Base-by-base conservation (phyloP, 2,329 filamentous ascomycete genomes). In the Alternaria incomplexa region DNA sequence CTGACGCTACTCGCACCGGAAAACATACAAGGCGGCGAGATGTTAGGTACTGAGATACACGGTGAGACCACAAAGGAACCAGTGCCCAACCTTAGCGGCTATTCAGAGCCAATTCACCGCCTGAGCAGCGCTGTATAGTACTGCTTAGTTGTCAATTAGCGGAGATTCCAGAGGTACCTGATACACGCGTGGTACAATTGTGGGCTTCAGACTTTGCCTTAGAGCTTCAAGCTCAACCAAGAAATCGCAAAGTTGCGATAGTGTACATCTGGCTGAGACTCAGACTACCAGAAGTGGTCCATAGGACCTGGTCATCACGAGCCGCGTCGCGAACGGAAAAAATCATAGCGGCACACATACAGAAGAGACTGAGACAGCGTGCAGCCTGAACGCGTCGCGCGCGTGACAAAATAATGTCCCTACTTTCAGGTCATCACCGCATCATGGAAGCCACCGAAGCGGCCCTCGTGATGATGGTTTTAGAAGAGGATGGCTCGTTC, bases 391-490 rank as follows among this genome's bases (percentile, higher is more conserved):
- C 70, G 67, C 67, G 64, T 62, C 58, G 56, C 22, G 69, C 72
- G 70, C 69, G 74, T 76, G 69, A 74, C 67, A 65, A 77, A 70
- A 65, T 64, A 71, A 80, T 89, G 87, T 89, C 80, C 84, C 87
- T 85, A 82, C 85, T 86, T 83, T 84, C 83, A 89, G 88, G 88
- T 90, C 87, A 87, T 89, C 88, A 86, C 81, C 87, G 83, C 79
- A 83, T 90, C 88, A 86, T 90, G 88, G 84, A 84, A 84, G 84
- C 85, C 83, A 79, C 83, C 76, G 81, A 80, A 79, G 82, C 81
- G 85, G 83, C 87, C 87, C 88, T 93, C 90, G 88, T 89, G 87
- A 89, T 87, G 86, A 92, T 90, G 90, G 90, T 93, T 93, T 93
- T 93, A 90, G 84, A 90, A 88, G 87, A 87, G 89, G 86, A 79